These are phyloP conservation scores for Lactarius pseudohatsudake DNA, from an alignment of 768 basidiomycete genomes.

Conservation along the genomic window DNA sequence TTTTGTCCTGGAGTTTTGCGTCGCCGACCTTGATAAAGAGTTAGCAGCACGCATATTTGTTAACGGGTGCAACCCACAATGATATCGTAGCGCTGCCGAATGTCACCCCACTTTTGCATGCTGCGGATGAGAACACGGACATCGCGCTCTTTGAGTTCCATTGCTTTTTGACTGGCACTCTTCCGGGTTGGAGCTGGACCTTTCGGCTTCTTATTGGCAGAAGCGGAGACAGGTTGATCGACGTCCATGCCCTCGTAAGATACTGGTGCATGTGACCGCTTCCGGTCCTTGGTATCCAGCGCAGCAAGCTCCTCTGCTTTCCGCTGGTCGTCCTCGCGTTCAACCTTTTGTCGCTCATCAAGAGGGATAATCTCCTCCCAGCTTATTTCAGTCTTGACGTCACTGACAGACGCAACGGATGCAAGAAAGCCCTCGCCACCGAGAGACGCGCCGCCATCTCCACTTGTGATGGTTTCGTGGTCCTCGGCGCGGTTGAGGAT, in stretches of 20 bases:
- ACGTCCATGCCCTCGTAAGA: slow-evolving; percentile 96
- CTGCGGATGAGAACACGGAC: slow-evolving; percentile 93
- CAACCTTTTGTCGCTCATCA: slow-evolving; percentile 83
- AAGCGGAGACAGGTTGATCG: slow-evolving; percentile 61
- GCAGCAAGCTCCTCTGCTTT: slow-evolving; percentile 69
- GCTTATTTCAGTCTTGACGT: slow-evolving; percentile 97
- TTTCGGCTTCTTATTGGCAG: slow-evolving; percentile 74
- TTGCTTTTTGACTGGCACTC: slow-evolving; percentile 88
- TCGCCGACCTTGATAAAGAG: slow-evolving; percentile 65
- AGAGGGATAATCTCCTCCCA: slow-evolving; percentile 99
- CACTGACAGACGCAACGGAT: slow-evolving; percentile 93
- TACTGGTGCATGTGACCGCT: slow-evolving; percentile 81
- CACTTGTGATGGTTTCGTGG: slow-evolving; percentile 87
- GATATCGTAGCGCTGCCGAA: slow-evolving; percentile 88
- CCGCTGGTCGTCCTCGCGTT: slow-evolving; percentile 74
- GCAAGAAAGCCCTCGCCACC: slow-evolving; percentile 97
- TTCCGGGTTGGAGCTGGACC: slow-evolving; percentile 74
- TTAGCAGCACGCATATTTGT: slow-evolving; percentile 15
- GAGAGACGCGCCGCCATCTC: slow-evolving; percentile 88
- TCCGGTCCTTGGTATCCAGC: slow-evolving; percentile 65
- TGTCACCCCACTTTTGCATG: slow-evolving; percentile 97
- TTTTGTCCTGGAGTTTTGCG: slow-evolving; percentile 90
- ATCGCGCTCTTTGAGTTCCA: slow-evolving; percentile 97
- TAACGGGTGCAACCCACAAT: slow-evolving; percentile 65
- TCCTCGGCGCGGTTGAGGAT: slow-evolving; percentile 96